Conservation (phyloP, 2,329 filamentous ascomycete genomes). For the Thermomyces lanuginosus region DNA sequence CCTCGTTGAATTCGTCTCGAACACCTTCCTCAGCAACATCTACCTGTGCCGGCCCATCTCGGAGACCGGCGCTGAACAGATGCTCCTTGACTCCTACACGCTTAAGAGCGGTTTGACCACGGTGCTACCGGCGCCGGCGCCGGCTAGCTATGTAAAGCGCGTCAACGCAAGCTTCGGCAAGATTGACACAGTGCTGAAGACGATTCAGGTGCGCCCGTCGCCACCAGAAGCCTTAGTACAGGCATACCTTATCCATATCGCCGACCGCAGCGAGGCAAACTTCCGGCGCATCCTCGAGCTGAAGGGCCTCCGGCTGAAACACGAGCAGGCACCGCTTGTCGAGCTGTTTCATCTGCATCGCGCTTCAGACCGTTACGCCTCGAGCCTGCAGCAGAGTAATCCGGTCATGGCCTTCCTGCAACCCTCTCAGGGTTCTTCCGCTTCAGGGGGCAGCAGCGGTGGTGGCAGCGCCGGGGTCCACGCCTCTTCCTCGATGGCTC, state of each 20-base stretch:
- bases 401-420: conserved; percentile 44
- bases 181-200: conserved; percentile 86
- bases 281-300: conserved; percentile 93
- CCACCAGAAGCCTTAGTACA: conserved; percentile 90
- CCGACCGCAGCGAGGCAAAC: conserved; percentile 80
- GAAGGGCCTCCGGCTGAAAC: conserved; percentile 69
- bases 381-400: conserved; percentile 51
- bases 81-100: conserved; percentile 86
- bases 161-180: conserved; percentile 71
- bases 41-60: conserved; percentile 82
- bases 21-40: conserved; percentile 64
- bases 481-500: conserved; percentile 28
- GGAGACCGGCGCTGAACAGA: conserved; percentile 89
- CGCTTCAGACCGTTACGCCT: conserved; percentile 45
- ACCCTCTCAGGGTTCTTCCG: conserved; percentile 7
- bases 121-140: conserved; percentile 41
- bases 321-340: conserved; percentile 64
- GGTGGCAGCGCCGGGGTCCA: no score
- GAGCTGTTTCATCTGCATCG: conserved; percentile 86
- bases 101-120: conserved; percentile 33
- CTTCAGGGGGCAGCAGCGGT: conserved; percentile 13
- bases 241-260: conserved; percentile 94
- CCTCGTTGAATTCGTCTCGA: conserved; percentile 73
- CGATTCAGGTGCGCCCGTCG: conserved; percentile 78
- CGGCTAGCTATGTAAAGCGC: conserved; percentile 60